Conservation (phyloP, 1,284 basidiomycete species). For the Sporisorium graminicola region DNA sequence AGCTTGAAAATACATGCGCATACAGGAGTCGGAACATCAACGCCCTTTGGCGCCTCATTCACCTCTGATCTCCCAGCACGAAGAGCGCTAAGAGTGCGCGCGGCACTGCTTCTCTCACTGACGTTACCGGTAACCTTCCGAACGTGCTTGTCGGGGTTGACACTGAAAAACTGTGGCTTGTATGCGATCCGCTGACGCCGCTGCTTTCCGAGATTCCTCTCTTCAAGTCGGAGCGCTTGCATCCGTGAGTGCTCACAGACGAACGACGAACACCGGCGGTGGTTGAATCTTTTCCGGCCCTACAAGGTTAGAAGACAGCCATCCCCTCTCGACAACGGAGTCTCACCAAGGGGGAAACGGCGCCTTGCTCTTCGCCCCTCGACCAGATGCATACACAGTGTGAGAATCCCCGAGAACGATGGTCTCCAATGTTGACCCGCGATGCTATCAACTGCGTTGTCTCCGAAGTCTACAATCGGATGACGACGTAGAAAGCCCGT, state of each 20-base stretch:
- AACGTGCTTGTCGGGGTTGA: not conserved
- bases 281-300: not conserved
- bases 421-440: not conserved
- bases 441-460: not conserved
- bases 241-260: not conserved
- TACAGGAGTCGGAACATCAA: conserved; percentile 10
- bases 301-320: conserved; percentile 6
- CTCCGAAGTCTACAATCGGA: not conserved
- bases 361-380: no score
- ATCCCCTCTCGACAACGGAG: not conserved
- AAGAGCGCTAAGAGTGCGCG: no score
- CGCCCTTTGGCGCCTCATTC: no score
- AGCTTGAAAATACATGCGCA: conserved; percentile 5
- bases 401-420: not conserved
- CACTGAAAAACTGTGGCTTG: not conserved
- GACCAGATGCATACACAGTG: not conserved
- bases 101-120: no score
- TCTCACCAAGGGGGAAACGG: not conserved
- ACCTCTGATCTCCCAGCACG: no score
- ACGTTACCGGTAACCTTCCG: no score
- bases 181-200: not conserved
- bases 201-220: no score
- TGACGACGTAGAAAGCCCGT: conserved; percentile 1
- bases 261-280: not conserved
- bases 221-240: not conserved